phyloP scores from a whole-genome alignment of 2,329 filamentous ascomycete species.

The Scedosporium apiospermum region DNA sequence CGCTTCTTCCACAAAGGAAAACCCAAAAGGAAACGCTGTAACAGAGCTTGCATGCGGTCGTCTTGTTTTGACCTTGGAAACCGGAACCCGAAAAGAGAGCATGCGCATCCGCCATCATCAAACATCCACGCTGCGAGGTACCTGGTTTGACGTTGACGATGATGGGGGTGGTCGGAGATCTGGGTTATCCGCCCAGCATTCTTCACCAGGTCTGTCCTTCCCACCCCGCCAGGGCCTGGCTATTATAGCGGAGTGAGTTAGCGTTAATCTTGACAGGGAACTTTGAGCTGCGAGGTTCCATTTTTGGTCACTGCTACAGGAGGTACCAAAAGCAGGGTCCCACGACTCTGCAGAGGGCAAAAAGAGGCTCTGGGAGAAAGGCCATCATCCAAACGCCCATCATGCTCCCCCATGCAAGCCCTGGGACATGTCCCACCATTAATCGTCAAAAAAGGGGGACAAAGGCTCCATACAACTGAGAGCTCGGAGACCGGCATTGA shows the following conservation, averaged over 20 bases:
- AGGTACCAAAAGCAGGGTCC: neutral
- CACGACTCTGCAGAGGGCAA: neutral
- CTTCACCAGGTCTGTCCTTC: neutral
- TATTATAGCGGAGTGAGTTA: neutral
- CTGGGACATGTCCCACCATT: neutral
- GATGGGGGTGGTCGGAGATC: neutral
- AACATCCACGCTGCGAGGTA: neutral
- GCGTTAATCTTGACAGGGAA: neutral
- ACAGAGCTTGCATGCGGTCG: neutral
- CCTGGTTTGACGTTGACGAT: neutral
- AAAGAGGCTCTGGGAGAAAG: neutral
- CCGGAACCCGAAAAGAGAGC: neutral
- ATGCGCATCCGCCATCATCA: neutral
- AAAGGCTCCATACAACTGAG: neutral
- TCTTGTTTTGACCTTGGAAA: neutral
- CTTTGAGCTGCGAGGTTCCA: neutral
- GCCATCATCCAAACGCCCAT: neutral
- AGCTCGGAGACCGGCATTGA: neutral
- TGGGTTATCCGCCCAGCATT: neutral
- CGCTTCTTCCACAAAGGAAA: neutral
- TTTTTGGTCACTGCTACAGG: neutral
- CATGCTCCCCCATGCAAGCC: neutral
- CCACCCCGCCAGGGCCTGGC: neutral
- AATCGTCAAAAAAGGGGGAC: neutral
- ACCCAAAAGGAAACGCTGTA: neutral